Evolutionary conservation across 2,329 filamentous ascomycete genomes (phyloP), one percentile per base, ranked within the genome.

Genomic region (Blastomyces parvus): DNA sequence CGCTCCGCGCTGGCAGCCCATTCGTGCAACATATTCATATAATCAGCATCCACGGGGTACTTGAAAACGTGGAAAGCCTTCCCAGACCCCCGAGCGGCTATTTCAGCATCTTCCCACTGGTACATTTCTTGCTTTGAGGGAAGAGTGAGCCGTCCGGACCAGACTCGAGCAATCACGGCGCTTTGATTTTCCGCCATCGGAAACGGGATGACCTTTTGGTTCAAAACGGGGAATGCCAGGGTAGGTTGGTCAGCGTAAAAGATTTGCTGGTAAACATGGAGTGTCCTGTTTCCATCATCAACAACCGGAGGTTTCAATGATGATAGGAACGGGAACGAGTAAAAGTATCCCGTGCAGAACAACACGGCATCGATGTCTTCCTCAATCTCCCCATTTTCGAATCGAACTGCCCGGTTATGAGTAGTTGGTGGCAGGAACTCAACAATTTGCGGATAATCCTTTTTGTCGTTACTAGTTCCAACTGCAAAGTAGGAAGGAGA

Each of bases 261-360:
- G 11, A 97, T 70, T 69, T 97, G 91, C 67, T 90, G 81, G 73
- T 91, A 96, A 2, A 92, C 76, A 42, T 88, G 85, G 65, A 86
- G 80, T 0, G 92, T 86, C 36, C 88, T 83, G 42, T 82, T 83
- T 0, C 92, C 92, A 62, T 86, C 83, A 0, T 83, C 86, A 62
- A 92, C 81, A 1, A 91, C 72, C 0, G 84, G 79, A 0, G 85
- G 81, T 0, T 74, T 62, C 2, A 84, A 70, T 0, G 73, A 73
- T 2, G 75, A 73, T 3, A 87, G 72, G 70, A 96, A 97, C 0
- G 91, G 91, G 64, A 88, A 89, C 5, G 87, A 86, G 76, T 90
- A 96, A 63, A 96, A 84, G 70, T 95, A 97, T 0, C 93, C 93
- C 0, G 93, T 97, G 73, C 90, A 92, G 74, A 93, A 97, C 36